Conservation (phyloP, 257 asterid species). For the Capsicum rhomboideum region DNA sequence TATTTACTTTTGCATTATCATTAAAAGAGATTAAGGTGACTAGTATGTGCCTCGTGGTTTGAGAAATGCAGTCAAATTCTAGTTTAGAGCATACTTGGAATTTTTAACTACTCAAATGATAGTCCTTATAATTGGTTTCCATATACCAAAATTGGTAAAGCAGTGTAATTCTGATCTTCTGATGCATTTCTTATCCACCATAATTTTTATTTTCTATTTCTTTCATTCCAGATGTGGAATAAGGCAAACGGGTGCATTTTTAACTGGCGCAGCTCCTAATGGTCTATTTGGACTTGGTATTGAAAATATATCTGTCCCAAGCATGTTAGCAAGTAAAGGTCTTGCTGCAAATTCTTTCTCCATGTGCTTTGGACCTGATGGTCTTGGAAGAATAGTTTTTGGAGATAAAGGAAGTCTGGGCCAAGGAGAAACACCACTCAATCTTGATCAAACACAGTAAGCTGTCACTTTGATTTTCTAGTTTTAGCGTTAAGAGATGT, state of each 20-base stretch:
- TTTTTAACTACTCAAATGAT: background rate
- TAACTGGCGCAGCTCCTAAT: constrained; percentile 87
- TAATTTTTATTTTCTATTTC: background rate
- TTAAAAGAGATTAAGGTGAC: background rate
- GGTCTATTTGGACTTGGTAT: constrained; percentile 94
- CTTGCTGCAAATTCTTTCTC: constrained; percentile 85
- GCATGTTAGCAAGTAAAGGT: constrained; percentile 70
- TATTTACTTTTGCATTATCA: background rate
- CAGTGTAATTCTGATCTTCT: background rate
- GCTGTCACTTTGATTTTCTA: constrained; percentile 12
- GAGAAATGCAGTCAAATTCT: background rate
- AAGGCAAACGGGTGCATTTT: constrained; percentile 78
- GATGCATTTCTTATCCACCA: background rate
- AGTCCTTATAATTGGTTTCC: background rate
- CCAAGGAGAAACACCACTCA: constrained; percentile 67
- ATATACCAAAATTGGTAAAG: background rate
- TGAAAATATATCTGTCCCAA: constrained; percentile 68
- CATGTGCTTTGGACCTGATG: constrained; percentile 90
- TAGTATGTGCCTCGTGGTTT: background rate
- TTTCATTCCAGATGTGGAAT: constrained; percentile 77
- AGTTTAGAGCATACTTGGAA: background rate
- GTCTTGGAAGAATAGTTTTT: constrained; percentile 79
- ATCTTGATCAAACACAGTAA: constrained; percentile 54
- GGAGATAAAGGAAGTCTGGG: constrained; percentile 77
- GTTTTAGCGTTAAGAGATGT: background rate